A percentile compares a stretch with the other conserved stretches of the same genome.
These are phyloP conservation scores for Prunus salicina DNA, from an alignment of 306 rosid species.

Conservation along the genomic window DNA sequence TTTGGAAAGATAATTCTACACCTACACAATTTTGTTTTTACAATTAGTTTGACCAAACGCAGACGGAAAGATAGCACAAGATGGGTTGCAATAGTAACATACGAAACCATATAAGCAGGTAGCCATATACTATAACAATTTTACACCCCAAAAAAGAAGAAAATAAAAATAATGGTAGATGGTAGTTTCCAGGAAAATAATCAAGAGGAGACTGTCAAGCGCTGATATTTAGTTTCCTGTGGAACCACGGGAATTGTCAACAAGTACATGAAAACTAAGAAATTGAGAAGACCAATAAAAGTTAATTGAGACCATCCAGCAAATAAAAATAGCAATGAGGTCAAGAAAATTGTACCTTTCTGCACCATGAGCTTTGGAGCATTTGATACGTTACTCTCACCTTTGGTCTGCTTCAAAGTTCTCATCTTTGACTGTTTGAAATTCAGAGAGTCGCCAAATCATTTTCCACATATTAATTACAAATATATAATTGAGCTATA, in stretches of 20 bases:
- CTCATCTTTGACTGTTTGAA: conserved; percentile 4
- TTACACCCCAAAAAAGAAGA: too few relatives aligned
- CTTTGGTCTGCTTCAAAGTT: conserved; percentile 1
- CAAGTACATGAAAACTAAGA: too few relatives aligned
- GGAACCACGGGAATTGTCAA: too few relatives aligned
- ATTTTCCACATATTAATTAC: not conserved
- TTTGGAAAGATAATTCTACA: not conserved
- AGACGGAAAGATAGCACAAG: too few relatives aligned
- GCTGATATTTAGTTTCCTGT: too few relatives aligned
- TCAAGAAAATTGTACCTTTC: not conserved
- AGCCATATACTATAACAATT: too few relatives aligned
- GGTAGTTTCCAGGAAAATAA: not conserved
- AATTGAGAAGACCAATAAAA: not conserved
- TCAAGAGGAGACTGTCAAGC: not conserved
- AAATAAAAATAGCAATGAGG: not conserved
- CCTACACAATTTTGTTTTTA: not conserved
- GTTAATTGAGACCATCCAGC: not conserved
- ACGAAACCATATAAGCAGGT: too few relatives aligned
- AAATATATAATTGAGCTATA: not conserved
- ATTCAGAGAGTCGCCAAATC: not conserved
- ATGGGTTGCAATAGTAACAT: too few relatives aligned
- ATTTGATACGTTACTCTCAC: not conserved
- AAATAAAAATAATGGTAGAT: too few relatives aligned
- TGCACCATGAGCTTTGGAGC: not conserved
- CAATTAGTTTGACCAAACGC: not conserved